phyloP scores from a whole-genome alignment of 768 basidiomycete genomes.

The Pluteus cervinus region DNA sequence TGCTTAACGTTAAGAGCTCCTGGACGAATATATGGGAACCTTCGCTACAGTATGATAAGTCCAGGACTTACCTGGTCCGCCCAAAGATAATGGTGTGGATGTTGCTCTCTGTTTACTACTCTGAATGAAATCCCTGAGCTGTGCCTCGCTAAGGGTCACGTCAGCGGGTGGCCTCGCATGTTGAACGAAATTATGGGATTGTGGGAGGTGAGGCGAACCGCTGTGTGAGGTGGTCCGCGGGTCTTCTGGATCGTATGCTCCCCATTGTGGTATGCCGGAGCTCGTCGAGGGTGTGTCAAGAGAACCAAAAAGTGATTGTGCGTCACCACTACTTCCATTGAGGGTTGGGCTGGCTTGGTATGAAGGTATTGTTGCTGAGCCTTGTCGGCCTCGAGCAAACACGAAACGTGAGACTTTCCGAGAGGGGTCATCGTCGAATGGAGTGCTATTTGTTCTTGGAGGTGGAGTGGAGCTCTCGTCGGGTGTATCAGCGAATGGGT shows the following conservation, averaged over 20 bases:
- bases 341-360: conserved; percentile 53
- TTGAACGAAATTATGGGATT: too few relatives aligned
- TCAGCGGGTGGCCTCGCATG: too few relatives aligned
- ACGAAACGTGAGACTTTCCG: conserved; percentile 76
- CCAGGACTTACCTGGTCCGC: background rate
- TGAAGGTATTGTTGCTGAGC: conserved; percentile 51
- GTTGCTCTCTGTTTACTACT: conserved; percentile 59
- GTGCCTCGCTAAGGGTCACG: conserved; percentile 60
- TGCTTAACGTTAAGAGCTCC: conserved; percentile 6
- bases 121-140: conserved; percentile 71
- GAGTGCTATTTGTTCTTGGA: conserved; percentile 26
- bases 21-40: background rate
- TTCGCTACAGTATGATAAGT: conserved; percentile 1
- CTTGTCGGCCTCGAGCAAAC: conserved; percentile 69
- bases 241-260: too few relatives aligned
- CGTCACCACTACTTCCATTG: conserved; percentile 38
- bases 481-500: conserved; percentile 65
- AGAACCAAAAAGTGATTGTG: conserved; percentile 38
- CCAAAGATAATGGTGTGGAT: too few relatives aligned
- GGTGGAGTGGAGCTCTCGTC: conserved; percentile 40
- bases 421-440: conserved; percentile 51
- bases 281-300: conserved; percentile 26
- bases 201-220: conserved; percentile 43
- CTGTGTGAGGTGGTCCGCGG: conserved; percentile 19
- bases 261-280: too few relatives aligned